A percentile compares a stretch with the other conserved stretches of the same genome.
These are phyloP conservation scores for Ganoderma sinense DNA, from an alignment of 1,284 basidiomycete species.

Conservation along the genomic window DNA sequence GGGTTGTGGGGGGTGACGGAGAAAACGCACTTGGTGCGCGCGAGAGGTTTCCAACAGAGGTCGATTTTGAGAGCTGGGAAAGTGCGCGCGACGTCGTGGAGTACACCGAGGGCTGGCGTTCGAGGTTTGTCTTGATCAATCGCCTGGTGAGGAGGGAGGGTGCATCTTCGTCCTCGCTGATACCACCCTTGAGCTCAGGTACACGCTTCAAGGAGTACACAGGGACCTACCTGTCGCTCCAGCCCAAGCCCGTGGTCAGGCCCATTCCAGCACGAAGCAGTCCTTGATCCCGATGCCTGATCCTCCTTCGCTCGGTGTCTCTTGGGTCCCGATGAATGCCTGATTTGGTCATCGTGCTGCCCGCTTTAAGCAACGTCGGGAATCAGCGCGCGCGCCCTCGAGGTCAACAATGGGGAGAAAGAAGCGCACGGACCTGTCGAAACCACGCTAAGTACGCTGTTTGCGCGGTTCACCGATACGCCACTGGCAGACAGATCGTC, in stretches of 20 bases:
- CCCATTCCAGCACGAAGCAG: slow-evolving; percentile 75
- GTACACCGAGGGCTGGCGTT: slow-evolving; percentile 45
- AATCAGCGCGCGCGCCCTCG: background rate
- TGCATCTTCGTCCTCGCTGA: slow-evolving; percentile 82
- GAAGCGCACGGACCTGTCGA: slow-evolving; percentile 31
- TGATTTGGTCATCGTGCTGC: slow-evolving; percentile 57
- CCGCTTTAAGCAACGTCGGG: slow-evolving; percentile 23
- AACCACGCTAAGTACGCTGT: slow-evolving; percentile 39
- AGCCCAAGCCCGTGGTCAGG: slow-evolving; percentile 81
- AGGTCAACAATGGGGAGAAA: background rate
- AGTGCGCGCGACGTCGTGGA: slow-evolving; percentile 23
- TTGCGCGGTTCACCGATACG: slow-evolving; percentile 24
- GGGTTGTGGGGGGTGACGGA: slow-evolving; percentile 10
- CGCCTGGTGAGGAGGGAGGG: slow-evolving; percentile 76
- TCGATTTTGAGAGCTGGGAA: slow-evolving; percentile 30
- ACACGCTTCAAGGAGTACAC: slow-evolving; percentile 7
- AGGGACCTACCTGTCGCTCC: slow-evolving; percentile 76
- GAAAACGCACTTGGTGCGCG: slow-evolving; percentile 23
- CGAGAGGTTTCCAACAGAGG: slow-evolving; percentile 21
- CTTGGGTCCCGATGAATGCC: slow-evolving; percentile 68
- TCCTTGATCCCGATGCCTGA: slow-evolving; percentile 76
- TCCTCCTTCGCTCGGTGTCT: slow-evolving; percentile 66
- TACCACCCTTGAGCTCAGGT: slow-evolving; percentile 10
- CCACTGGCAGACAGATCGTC: slow-evolving; percentile 12
- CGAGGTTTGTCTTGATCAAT: slow-evolving; percentile 65